Evolutionary conservation across 306 rosid genomes (phyloP), one percentile per base, ranked within the genome.

Genomic region (Arachis stenosperma): DNA sequence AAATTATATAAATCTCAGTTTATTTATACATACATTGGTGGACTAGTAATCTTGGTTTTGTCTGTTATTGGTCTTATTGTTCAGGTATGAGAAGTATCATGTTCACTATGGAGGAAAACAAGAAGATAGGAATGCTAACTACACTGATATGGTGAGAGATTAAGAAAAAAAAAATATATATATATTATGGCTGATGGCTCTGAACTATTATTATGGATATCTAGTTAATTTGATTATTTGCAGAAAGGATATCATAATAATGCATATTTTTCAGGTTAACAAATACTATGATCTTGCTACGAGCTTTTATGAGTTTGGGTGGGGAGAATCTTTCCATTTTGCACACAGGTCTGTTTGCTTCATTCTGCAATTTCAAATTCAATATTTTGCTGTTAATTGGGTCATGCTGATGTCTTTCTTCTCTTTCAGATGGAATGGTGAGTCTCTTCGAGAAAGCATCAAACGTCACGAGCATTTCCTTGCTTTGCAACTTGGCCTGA

Each of bases 61-160:
- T 22, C 44, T 60, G 22, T 36, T 68, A 58, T 55, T 70, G 46
- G 52, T 73, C 57, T 61, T 47, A 69, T 86, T 82, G 60, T 66
- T 74, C 86, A 94, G 98, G 92, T 94, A 94, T 65, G 98, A 94
- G 89, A 94, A 94, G 79, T 94, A 94, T 69, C 98, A 94, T 78
- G 96, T 75, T 71, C 85, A 39, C 74, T 76, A 91, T 70, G 98
- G 98, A 74, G 98, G 97, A 33, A 83, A 82, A 66, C 90, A 91
- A 79, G 92, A 88, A 74, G 96, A 84, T 6, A 90, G 98, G 68
- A 89, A 91, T 79, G 82, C 98, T 56, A 86, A 91, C 81, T 93
- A 89, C 67, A 79, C 81, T 53, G 97, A 93, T 82, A 93, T 93
- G 98, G 98, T 93, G 87, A 86, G 86, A 52, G 67, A 71, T 63